Evolutionary conservation across 108 stramenopile species (phyloP).

Genomic region (Licmophora abbreviata): DNA sequence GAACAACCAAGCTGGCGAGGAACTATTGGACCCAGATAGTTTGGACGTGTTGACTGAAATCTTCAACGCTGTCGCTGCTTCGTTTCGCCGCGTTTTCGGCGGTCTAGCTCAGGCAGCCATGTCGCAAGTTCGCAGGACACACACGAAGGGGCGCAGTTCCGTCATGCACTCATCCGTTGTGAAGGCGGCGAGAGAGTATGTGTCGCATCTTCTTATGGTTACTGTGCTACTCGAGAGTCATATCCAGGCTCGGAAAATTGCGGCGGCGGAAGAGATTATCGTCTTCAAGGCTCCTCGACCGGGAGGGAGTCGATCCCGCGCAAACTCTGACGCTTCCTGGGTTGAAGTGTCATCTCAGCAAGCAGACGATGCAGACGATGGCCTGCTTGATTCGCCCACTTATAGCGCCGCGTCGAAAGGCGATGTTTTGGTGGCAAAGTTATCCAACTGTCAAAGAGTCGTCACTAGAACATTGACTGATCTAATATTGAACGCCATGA

Average conservation of each 20-base stretch:
- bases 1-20: background rate
- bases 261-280: background rate
- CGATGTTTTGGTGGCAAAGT: slow-evolving; percentile 3
- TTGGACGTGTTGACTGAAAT: slow-evolving; percentile 19
- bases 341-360: slow-evolving; percentile 26
- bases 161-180: background rate
- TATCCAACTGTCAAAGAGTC: slow-evolving; percentile 53
- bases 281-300: too few relatives aligned
- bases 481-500: slow-evolving; percentile 68
- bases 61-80: slow-evolving; percentile 28
- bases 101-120: slow-evolving; percentile 12
- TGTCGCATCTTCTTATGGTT: slow-evolving; percentile 27
- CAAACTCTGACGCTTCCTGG: slow-evolving; percentile 1
- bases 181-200: slow-evolving; percentile 24
- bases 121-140: background rate
- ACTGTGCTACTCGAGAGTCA: slow-evolving; percentile 31
- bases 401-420: background rate
- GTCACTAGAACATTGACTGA: slow-evolving; percentile 49
- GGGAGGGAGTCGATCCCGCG: too few relatives aligned
- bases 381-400: background rate
- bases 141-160: background rate
- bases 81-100: slow-evolving; percentile 41
- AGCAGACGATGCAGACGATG: background rate
- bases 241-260: background rate
- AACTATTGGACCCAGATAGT: slow-evolving; percentile 1